Conservation (phyloP, 2,329 filamentous ascomycete species). For the Diaporthe nobilis region DNA sequence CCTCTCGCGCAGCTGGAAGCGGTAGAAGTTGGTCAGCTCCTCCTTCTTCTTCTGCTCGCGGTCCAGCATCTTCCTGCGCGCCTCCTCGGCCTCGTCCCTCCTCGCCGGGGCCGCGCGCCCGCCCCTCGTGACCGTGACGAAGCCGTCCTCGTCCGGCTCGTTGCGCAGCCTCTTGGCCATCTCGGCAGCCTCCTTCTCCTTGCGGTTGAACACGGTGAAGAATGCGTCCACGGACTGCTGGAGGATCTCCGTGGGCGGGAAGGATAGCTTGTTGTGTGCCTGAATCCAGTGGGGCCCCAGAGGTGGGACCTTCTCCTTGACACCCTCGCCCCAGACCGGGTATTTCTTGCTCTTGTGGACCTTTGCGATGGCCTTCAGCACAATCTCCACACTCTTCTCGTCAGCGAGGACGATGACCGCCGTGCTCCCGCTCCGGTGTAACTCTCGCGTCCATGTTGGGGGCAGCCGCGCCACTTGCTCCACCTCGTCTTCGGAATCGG, state of each 20-base stretch:
- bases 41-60: constrained; percentile 74
- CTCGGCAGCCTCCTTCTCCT: constrained; percentile 74
- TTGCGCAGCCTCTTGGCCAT: constrained; percentile 77
- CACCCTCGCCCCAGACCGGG: constrained; percentile 77
- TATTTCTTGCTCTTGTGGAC: constrained; percentile 70
- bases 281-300: constrained; percentile 73
- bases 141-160: constrained; percentile 94
- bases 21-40: constrained; percentile 81
- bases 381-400: constrained; percentile 80
- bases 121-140: constrained; percentile 90
- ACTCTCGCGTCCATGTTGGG: constrained; percentile 77
- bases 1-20: constrained; percentile 86
- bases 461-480: constrained; percentile 76
- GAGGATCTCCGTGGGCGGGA: constrained; percentile 76
- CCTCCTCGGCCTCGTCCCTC: constrained; percentile 77
- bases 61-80: constrained; percentile 71
- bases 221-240: constrained; percentile 85
- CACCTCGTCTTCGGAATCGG: constrained; percentile 67
- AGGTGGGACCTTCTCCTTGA: constrained; percentile 68
- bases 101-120: constrained; percentile 81
- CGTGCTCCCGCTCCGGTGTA: constrained; percentile 82
- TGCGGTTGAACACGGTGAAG: constrained; percentile 85
- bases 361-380: constrained; percentile 81
- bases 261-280: constrained; percentile 78
- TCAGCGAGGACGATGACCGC: constrained; percentile 90